Base-by-base conservation (phyloP, 352 stramenopile species). In the Poterioochromonas sp. region DNA sequence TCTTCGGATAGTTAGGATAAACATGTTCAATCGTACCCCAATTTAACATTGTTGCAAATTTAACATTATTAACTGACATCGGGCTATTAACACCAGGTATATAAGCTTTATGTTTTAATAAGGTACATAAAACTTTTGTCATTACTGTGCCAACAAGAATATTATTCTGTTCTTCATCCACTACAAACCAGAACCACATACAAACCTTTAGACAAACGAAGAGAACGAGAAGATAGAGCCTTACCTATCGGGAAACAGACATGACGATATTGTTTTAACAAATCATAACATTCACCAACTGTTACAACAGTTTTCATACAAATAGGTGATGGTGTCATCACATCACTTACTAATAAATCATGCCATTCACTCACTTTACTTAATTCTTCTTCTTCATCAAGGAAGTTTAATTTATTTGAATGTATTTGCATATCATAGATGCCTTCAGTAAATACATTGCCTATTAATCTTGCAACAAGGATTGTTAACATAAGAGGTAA, bases 381-480 rank as follows among this genome's bases (percentile, higher is more conserved):
- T 11, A 37, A 34, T 11, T 54, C 32, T 53, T 74, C 65, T 22
- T 54, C 41, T 39, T 74, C 94, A 81, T 98, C 93, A 43, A 99
- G 85, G 84, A 98, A 98, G 37, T 93, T 93, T 80, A 98, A 88
- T 76, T 94, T 84, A 80, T 96, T 97, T 60, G 98, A 84, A 80
- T 97, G 89, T 81, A 99, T 98, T 82, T 98, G 93, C 78, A 98
- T 97, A 84, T 99, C 95, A 85, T 99, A 99, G 35, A 99, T 84
- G 26, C 93, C 92, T 80, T 98, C 92, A 83, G 98, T 98, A 84
- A 98, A 98, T 35, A 93, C 88, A 86, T 99, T 98, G 64, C 95
- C 96, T 34, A 97, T 94, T 85, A 94, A 97, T 18, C 94, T 86
- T 32, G 95, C 94, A 1, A 91, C 88, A 91, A 99, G 97, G 0